These are phyloP conservation scores for Mucor indicus DNA, from an alignment of 371 early-diverging fungal species.

Conservation along the genomic window DNA sequence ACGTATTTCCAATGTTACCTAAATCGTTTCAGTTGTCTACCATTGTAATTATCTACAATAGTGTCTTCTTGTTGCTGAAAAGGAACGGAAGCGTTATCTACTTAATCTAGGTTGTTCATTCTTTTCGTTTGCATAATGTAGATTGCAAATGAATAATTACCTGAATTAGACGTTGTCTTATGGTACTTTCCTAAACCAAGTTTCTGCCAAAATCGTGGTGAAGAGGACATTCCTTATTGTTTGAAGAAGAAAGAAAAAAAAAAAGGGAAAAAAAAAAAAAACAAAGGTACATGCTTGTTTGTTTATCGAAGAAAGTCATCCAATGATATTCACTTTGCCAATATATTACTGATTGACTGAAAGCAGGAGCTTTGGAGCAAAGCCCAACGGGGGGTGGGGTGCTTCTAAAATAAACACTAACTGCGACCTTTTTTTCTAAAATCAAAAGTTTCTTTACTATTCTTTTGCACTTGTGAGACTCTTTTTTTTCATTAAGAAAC, in stretches of 20 bases:
- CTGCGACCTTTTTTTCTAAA: too few species aligned
- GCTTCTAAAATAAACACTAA: too few species aligned
- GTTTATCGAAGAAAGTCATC: too few species aligned
- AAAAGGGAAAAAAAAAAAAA: background rate
- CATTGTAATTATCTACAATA: background rate
- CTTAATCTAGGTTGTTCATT: background rate
- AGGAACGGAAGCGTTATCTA: background rate
- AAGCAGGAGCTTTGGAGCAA: too few species aligned
- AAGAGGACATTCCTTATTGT: constrained; percentile 10
- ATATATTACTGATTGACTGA: too few species aligned
- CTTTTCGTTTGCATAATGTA: background rate
- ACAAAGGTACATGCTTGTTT: background rate
- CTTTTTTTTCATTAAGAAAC: too few species aligned
- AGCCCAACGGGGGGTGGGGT: too few species aligned
- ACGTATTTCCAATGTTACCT: constrained; percentile 13
- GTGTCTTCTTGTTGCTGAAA: background rate
- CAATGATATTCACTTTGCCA: too few species aligned
- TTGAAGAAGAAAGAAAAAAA: background rate
- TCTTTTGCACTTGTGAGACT: too few species aligned
- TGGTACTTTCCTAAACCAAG: constrained; percentile 33
- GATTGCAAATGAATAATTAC: background rate
- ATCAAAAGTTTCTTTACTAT: too few species aligned
- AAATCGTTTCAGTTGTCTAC: constrained; percentile 20
- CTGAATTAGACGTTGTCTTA: constrained; percentile 3
- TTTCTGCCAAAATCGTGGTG: constrained; percentile 40